Evolutionary conservation across 306 rosid genomes (phyloP).

Genomic region (Vachellia pachyceras): DNA sequence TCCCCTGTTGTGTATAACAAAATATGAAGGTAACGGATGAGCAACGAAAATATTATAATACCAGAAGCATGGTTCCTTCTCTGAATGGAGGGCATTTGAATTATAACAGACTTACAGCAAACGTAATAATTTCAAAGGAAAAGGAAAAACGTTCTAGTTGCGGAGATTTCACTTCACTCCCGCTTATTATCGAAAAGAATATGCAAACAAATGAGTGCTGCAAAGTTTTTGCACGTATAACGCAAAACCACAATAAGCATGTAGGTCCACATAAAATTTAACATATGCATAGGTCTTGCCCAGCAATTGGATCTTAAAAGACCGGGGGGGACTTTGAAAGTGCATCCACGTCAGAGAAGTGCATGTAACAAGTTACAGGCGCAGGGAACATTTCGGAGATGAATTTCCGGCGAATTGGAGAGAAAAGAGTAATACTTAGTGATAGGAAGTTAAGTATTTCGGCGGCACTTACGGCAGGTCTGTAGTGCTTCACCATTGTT

Average conservation of each 20-base stretch:
- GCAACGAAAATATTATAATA: background rate
- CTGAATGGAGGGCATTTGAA: background rate
- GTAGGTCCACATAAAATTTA: background rate
- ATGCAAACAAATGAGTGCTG: background rate
- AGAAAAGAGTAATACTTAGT: background rate
- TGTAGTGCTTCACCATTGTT: slow-evolving; percentile 77
- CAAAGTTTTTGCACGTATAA: background rate
- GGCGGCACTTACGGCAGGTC: slow-evolving; percentile 67
- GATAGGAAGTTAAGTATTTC: background rate
- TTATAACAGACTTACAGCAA: background rate
- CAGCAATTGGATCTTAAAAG: background rate
- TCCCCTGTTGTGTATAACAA: slow-evolving; percentile 56
- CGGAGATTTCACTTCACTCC: background rate
- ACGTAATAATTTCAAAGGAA: background rate
- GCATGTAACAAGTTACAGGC: background rate
- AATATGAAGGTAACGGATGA: background rate
- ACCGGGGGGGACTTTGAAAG: background rate
- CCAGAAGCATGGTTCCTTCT: background rate
- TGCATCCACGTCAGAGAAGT: background rate
- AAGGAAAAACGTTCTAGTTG: background rate
- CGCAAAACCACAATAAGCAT: background rate
- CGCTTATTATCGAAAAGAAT: background rate
- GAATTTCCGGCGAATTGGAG: background rate
- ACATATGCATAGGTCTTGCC: background rate
- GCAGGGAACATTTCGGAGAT: background rate